Evolutionary conservation across 352 stramenopile species (phyloP).

Genomic region (Elongisporangium anandrum): DNA sequence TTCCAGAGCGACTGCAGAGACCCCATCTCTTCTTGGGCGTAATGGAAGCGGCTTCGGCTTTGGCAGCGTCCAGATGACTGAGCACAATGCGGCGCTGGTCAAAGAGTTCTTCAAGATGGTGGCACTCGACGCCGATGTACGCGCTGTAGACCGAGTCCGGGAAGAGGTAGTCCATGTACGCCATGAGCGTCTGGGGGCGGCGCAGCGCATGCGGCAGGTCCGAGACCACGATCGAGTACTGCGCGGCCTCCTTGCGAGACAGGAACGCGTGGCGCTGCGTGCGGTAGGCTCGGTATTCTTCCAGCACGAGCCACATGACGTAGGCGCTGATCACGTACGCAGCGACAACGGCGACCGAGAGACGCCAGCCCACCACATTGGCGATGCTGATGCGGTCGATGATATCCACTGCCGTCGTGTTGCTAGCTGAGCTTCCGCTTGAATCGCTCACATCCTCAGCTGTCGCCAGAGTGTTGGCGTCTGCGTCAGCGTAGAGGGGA

Average conservation of each 20-base stretch:
- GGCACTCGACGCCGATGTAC: constrained; percentile 70
- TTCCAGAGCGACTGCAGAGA: constrained; percentile 14
- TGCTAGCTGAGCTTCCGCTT: constrained; percentile 10
- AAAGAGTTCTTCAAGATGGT: constrained; percentile 46
- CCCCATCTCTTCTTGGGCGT: constrained; percentile 36
- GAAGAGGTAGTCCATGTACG: constrained; percentile 74
- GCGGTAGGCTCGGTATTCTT: constrained; percentile 68
- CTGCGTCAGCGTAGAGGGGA: constrained; percentile 41
- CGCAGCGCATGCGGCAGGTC: constrained; percentile 60
- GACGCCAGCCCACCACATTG: constrained; percentile 28
- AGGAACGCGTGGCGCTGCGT: constrained; percentile 55
- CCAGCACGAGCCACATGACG: constrained; percentile 48
- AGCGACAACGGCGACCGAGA: background rate
- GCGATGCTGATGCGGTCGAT: constrained; percentile 67
- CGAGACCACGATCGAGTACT: constrained; percentile 76
- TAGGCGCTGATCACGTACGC: constrained; percentile 53
- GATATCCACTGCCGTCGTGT: constrained; percentile 38
- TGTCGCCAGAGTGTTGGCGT: constrained; percentile 11
- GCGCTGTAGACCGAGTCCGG: constrained; percentile 51
- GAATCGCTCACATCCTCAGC: no score
- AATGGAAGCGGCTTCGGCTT: constrained; percentile 38
- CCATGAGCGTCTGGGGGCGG: constrained; percentile 52
- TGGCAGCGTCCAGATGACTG: constrained; percentile 23
- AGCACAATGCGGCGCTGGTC: constrained; percentile 42
- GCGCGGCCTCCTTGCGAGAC: constrained; percentile 38